Evolutionary conservation across 2,329 filamentous ascomycete species (phyloP).

Genomic region (Aspergillus persii): DNA sequence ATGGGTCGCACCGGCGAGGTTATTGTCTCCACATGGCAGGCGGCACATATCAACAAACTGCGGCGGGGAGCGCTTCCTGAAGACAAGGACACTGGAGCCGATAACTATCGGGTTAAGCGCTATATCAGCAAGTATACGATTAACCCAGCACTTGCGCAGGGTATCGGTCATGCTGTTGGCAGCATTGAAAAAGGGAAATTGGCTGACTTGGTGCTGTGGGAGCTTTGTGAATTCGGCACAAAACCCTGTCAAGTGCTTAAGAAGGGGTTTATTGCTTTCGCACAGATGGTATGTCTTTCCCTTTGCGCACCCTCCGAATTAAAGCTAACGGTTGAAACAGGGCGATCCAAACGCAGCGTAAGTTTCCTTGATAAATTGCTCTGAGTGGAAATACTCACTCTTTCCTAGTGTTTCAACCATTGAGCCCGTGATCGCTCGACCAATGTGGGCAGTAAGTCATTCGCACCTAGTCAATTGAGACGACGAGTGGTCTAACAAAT

Average conservation of each 20-base stretch:
- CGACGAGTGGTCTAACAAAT: background rate
- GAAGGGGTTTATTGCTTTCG: conserved; percentile 78
- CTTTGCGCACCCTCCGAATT: background rate
- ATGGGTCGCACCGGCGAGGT: no score
- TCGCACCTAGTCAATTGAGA: background rate
- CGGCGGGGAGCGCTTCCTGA: no score
- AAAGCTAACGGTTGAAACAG: conserved; percentile 37
- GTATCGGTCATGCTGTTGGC: conserved; percentile 82
- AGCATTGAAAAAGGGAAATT: conserved; percentile 86
- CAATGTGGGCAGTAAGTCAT: conserved; percentile 70
- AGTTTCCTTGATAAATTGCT: background rate
- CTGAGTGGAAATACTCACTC: background rate
- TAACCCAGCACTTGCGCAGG: conserved; percentile 88
- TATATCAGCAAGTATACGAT: conserved; percentile 97
- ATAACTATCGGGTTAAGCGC: conserved; percentile 88
- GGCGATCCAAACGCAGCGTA: conserved; percentile 59
- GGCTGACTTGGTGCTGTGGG: conserved; percentile 87
- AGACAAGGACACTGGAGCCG: conserved; percentile 31
- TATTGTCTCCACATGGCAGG: no score
- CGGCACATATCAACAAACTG: no score
- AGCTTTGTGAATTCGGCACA: conserved; percentile 77
- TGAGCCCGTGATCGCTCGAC: conserved; percentile 76
- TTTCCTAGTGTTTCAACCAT: conserved; percentile 60
- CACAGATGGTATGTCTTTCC: conserved; percentile 68
- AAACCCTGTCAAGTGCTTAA: conserved; percentile 83